Evolutionary conservation across 2,329 filamentous ascomycete genomes (phyloP).

Genomic region (Aspergillaceae sp.): DNA sequence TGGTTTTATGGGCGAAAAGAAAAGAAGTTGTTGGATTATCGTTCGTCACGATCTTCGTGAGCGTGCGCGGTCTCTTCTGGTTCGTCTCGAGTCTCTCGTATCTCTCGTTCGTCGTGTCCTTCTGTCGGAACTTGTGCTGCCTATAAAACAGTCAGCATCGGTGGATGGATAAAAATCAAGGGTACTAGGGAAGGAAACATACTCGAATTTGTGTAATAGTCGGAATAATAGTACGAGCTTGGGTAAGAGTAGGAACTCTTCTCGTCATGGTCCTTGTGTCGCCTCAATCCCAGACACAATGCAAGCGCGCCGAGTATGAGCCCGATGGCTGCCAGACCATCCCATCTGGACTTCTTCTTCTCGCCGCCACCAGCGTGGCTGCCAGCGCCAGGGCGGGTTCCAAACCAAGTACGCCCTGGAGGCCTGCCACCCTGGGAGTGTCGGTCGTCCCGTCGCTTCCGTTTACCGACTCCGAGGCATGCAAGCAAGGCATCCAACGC

Average conservation of each 20-base stretch:
- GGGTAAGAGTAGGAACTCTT: conserved; percentile 33
- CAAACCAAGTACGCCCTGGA: conserved; percentile 34
- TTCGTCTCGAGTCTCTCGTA: conserved; percentile 19
- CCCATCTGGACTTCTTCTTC: conserved; percentile 32
- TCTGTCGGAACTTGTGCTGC: conserved; percentile 37
- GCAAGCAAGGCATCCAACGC: conserved; percentile 32
- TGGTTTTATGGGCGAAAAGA: background rate
- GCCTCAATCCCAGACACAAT: conserved; percentile 38
- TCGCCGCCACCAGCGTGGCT: conserved; percentile 21
- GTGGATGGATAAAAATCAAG: background rate
- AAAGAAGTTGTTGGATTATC: too few species aligned
- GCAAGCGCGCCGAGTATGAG: conserved; percentile 37
- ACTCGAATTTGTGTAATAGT: conserved; percentile 37
- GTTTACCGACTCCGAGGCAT: conserved; percentile 25
- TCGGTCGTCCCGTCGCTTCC: conserved; percentile 30
- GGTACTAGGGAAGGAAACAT: conserved; percentile 11
- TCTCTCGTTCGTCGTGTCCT: conserved; percentile 12
- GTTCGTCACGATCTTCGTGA: conserved; percentile 18
- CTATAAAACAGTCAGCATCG: conserved; percentile 19
- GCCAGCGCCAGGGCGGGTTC: conserved; percentile 25
- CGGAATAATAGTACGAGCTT: conserved; percentile 33
- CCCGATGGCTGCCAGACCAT: conserved; percentile 34
- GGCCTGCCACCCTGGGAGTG: conserved; percentile 25
- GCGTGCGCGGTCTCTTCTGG: conserved; percentile 21
- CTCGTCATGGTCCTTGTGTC: conserved; percentile 26